These are phyloP conservation scores for Ceratobasidium sp. DNA, from an alignment of 1,284 basidiomycete species.

Conservation along the genomic window DNA sequence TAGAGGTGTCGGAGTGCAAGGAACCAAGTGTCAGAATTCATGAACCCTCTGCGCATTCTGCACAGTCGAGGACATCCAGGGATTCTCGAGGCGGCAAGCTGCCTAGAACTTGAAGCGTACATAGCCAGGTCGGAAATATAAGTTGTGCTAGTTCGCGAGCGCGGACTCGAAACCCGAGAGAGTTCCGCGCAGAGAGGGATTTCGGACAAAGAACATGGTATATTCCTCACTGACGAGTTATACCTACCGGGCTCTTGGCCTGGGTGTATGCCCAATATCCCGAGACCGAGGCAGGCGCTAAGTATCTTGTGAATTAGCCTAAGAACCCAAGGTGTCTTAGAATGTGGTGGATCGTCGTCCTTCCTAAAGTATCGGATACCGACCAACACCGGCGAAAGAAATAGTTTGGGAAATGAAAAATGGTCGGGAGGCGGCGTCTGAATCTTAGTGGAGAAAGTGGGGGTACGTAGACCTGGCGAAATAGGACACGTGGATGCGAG, in stretches of 20 bases:
- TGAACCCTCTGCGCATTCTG: neutral
- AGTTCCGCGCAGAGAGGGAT: neutral
- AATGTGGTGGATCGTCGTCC: neutral
- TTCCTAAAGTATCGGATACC: neutral
- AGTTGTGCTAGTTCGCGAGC: neutral
- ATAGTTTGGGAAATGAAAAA: neutral
- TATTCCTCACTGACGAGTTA: neutral
- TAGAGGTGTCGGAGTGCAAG: neutral
- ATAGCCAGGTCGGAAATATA: neutral
- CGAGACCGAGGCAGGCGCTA: neutral
- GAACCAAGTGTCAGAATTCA: neutral
- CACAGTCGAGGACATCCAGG: neutral
- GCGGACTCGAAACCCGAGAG: neutral
- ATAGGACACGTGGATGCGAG: no score
- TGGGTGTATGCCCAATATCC: neutral
- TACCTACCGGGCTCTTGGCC: no score
- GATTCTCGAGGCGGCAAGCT: conserved; percentile 4
- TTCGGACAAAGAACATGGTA: neutral
- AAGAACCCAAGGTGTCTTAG: neutral
- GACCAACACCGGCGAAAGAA: neutral
- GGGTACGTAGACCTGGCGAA: no score
- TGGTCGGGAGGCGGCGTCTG: no score
- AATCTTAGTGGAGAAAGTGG: no score
- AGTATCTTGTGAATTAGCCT: neutral
- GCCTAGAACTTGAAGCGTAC: neutral